phyloP scores from a whole-genome alignment of 2,329 filamentous ascomycete genomes.

The Sporothrix pallida region DNA sequence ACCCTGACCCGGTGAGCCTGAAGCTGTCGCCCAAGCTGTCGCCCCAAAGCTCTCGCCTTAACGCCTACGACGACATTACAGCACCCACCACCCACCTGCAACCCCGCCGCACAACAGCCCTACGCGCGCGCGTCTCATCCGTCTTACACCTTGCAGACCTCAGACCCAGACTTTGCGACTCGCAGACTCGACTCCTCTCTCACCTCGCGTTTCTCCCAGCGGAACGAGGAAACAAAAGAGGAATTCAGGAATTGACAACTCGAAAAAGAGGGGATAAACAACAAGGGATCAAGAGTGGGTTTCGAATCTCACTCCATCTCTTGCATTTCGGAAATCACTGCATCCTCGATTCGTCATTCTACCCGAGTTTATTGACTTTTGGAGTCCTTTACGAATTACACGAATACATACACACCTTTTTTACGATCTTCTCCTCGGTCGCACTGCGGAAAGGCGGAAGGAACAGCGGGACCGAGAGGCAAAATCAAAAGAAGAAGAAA shows the following conservation, averaged over 20 bases:
- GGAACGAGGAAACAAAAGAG: background rate
- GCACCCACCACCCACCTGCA: background rate
- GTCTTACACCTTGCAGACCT: constrained; percentile 1
- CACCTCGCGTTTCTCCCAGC: background rate
- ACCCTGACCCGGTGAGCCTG: background rate
- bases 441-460: constrained; percentile 1
- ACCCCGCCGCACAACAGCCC: constrained; percentile 12
- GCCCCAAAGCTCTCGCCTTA: background rate
- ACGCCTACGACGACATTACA: background rate
- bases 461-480: constrained; percentile 1
- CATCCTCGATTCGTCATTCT: background rate
- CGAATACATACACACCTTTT: background rate
- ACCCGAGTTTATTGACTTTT: background rate
- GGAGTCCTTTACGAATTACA: background rate
- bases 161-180: background rate
- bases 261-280: background rate
- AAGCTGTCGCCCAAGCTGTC: background rate
- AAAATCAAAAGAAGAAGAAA: background rate
- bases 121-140: constrained; percentile 19
- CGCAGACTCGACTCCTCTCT: constrained; percentile 9
- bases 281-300: background rate
- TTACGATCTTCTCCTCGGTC: background rate
- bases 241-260: background rate
- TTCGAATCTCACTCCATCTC: background rate
- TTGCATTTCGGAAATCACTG: background rate